Percentiles rank a stretch among this genome's conserved stretches.
phyloP scores from a whole-genome alignment of 164 flowering plant genomes.

The Litsea cubeba region DNA sequence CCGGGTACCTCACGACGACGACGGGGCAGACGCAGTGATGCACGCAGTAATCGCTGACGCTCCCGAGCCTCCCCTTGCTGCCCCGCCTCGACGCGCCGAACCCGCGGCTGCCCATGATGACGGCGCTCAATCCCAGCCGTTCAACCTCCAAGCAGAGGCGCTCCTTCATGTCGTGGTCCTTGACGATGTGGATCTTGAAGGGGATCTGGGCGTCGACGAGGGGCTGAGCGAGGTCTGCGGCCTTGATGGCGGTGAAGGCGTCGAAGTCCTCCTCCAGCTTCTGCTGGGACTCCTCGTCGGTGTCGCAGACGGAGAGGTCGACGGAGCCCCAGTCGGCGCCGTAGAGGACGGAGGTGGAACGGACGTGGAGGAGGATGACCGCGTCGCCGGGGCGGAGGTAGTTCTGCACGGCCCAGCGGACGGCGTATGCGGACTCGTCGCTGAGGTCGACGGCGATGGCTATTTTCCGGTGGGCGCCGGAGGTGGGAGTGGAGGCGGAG shows the following conservation, averaged over 20 bases:
- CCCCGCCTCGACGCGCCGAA: constrained; percentile 46
- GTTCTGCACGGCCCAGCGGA: constrained; percentile 77
- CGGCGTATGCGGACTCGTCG: constrained; percentile 77
- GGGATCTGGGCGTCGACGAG: constrained; percentile 52
- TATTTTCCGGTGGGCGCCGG: constrained; percentile 40
- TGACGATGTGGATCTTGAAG: constrained; percentile 64
- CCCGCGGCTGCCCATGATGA: constrained; percentile 84
- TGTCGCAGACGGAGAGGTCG: constrained; percentile 19
- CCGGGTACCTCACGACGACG: constrained; percentile 64
- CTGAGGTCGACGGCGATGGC: constrained; percentile 77
- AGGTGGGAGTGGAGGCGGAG: constrained; percentile 18
- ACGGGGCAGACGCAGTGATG: constrained; percentile 81
- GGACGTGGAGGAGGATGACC: constrained; percentile 70
- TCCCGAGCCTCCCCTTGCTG: constrained; percentile 54
- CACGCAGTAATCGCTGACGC: constrained; percentile 81
- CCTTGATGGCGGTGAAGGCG: constrained; percentile 46
- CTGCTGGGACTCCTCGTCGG: constrained; percentile 34
- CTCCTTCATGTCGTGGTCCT: constrained; percentile 81
- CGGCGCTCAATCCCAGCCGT: constrained; percentile 61
- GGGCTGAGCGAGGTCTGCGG: constrained; percentile 46
- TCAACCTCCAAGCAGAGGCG: constrained; percentile 77
- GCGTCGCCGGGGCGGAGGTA: constrained; percentile 79
- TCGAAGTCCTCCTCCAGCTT: constrained; percentile 62
- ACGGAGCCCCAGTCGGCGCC: constrained; percentile 80
- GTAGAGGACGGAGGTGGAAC: constrained; percentile 64